phyloP scores from a whole-genome alignment of 2,329 filamentous ascomycete species.

The Cordyceps farinosa region DNA sequence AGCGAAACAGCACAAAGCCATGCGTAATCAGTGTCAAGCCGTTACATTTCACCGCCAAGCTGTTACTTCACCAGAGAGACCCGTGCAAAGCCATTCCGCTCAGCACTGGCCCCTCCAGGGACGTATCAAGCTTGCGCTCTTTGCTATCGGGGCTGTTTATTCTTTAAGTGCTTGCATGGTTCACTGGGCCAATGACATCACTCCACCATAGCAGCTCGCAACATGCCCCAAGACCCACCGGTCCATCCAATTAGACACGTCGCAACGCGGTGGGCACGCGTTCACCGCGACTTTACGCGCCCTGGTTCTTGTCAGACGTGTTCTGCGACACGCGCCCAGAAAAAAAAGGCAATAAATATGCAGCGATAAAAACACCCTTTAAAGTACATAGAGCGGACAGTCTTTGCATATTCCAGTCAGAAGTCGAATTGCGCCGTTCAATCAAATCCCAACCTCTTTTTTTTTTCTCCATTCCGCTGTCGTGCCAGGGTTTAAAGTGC shows the following conservation, averaged over 20 bases:
- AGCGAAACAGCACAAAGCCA: too few relatives aligned
- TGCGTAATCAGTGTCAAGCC: too few relatives aligned
- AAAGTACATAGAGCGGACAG: too few relatives aligned
- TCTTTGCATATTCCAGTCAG: background rate
- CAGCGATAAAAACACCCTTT: background rate
- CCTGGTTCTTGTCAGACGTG: background rate
- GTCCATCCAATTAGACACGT: background rate
- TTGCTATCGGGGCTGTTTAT: too few relatives aligned
- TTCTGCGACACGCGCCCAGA: background rate
- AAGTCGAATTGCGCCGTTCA: background rate
- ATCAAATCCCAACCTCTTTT: background rate
- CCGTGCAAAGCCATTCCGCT: too few relatives aligned
- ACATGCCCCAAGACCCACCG: background rate
- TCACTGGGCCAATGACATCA: constrained; percentile 3
- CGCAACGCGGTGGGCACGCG: background rate
- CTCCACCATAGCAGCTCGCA: background rate
- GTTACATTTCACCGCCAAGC: too few relatives aligned
- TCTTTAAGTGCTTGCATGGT: background rate
- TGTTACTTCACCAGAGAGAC: too few relatives aligned
- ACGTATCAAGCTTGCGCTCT: too few relatives aligned
- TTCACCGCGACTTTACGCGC: constrained; percentile 1
- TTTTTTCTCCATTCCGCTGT: background rate
- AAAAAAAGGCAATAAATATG: background rate
- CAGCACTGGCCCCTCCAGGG: too few relatives aligned
- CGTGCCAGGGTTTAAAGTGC: background rate